These are phyloP conservation scores for Allantophomopsis lycopodina DNA, from an alignment of 2,329 filamentous ascomycete species.

Conservation along the genomic window DNA sequence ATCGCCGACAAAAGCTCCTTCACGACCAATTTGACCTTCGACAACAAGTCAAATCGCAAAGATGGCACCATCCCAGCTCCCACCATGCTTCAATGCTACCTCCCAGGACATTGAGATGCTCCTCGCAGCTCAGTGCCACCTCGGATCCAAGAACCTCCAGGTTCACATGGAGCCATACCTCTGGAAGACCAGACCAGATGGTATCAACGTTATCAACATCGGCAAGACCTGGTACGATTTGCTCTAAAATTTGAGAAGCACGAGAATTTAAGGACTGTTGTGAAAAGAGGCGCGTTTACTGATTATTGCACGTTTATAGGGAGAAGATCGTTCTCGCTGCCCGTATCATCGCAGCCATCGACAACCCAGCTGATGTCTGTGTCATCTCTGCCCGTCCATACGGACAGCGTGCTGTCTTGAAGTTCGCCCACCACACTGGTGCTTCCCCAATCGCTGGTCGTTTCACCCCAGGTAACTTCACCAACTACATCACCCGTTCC, in stretches of 20 bases:
- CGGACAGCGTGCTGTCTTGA: conserved; percentile 97
- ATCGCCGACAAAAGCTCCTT: not conserved
- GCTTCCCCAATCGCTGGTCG: conserved; percentile 96
- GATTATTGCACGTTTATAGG: conserved; percentile 35
- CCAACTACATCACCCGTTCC: conserved; percentile 99
- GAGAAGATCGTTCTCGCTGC: conserved; percentile 99
- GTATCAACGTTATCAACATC: conserved; percentile 98
- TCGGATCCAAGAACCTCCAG: conserved; percentile 98
- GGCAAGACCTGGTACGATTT: conserved; percentile 92
- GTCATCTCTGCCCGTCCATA: conserved; percentile 99
- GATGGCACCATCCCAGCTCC: conserved; percentile 93
- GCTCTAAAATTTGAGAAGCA: not conserved
- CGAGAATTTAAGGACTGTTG: not conserved
- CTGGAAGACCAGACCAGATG: conserved; percentile 98
- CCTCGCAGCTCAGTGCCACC: conserved; percentile 89
- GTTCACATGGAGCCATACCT: conserved; percentile 99
- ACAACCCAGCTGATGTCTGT: conserved; percentile 99
- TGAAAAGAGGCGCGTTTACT: conserved; percentile 5
- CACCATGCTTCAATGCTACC: conserved; percentile 91
- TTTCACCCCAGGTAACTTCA: conserved; percentile 99
- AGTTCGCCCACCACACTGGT: conserved; percentile 98
- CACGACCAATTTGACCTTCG: conserved; percentile 6
- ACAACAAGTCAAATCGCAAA: conserved; percentile 44
- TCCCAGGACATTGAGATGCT: conserved; percentile 98
- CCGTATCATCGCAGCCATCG: conserved; percentile 95